Evolutionary conservation across 2,329 filamentous ascomycete species (phyloP).

Genomic region (Shiraia bambusicola): DNA sequence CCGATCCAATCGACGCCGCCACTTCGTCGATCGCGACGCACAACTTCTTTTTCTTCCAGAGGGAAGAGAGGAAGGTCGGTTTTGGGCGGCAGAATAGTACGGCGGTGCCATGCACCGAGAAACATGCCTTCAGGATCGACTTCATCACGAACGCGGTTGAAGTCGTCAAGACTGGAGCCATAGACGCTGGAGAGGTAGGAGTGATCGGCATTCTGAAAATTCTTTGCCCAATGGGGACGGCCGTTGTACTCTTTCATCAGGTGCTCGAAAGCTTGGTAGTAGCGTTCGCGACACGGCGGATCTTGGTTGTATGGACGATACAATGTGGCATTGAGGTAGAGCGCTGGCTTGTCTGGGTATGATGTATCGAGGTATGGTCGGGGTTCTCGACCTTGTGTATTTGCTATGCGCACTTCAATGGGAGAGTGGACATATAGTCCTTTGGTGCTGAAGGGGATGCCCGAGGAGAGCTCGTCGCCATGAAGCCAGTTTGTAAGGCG

Average conservation of each 20-base stretch:
- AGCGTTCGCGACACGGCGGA: conserved; percentile 72
- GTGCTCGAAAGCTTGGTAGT: conserved; percentile 89
- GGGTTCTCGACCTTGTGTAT: conserved; percentile 57
- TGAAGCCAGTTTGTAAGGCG: conserved; percentile 87
- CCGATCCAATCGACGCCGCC: conserved; percentile 45
- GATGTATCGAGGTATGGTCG: conserved; percentile 75
- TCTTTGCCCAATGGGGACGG: conserved; percentile 90
- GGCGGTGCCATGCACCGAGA: conserved; percentile 84
- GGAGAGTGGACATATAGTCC: conserved; percentile 86
- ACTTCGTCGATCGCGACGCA: conserved; percentile 29
- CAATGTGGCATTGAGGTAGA: conserved; percentile 88
- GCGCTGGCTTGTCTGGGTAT: conserved; percentile 65
- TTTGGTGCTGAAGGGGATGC: conserved; percentile 78
- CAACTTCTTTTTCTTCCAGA: conserved; percentile 48
- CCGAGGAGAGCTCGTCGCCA: conserved; percentile 66
- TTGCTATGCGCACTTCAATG: conserved; percentile 83
- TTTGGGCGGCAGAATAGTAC: conserved; percentile 45
- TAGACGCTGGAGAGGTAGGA: conserved; percentile 68
- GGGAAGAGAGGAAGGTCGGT: conserved; percentile 34
- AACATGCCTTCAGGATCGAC: conserved; percentile 85
- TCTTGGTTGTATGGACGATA: conserved; percentile 80
- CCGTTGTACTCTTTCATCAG: conserved; percentile 84
- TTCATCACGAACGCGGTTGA: conserved; percentile 66
- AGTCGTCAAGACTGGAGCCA: conserved; percentile 65
- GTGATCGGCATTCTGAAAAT: conserved; percentile 65